These are phyloP conservation scores for Arabidopsis hybrid DNA, from an alignment of 441 rosid species.

Conservation along the genomic window DNA sequence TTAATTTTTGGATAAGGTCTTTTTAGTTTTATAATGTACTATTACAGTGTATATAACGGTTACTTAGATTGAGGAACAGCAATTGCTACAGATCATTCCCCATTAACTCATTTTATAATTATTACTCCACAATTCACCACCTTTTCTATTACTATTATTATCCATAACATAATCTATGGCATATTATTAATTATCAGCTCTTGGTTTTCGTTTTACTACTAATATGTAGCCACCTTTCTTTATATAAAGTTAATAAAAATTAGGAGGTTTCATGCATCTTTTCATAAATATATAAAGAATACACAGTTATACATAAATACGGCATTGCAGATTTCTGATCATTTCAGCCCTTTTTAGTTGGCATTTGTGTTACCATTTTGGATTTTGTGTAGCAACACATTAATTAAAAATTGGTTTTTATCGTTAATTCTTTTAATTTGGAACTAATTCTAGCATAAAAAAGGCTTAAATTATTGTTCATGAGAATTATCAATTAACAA, in stretches of 20 bases:
- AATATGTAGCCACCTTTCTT: slow-evolving; percentile 30
- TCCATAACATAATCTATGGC: slow-evolving; percentile 27
- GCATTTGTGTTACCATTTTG: slow-evolving; percentile 37
- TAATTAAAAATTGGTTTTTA: background rate
- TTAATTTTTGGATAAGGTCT: slow-evolving; percentile 31
- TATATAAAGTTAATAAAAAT: slow-evolving; percentile 17
- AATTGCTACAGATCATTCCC: slow-evolving; percentile 42
- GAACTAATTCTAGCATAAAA: background rate
- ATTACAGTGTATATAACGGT: slow-evolving; percentile 24
- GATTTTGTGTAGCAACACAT: slow-evolving; percentile 26
- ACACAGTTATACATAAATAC: slow-evolving; percentile 1
- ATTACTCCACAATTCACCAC: slow-evolving; percentile 31
- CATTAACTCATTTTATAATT: slow-evolving; percentile 26
- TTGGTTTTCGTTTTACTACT: background rate
- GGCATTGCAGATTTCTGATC: background rate
- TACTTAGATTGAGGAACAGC: slow-evolving; percentile 43
- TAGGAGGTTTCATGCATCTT: slow-evolving; percentile 31
- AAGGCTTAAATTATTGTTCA: slow-evolving; percentile 10
- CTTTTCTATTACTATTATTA: slow-evolving; percentile 35
- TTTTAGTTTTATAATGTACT: slow-evolving; percentile 28
- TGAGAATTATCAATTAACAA: slow-evolving; percentile 2
- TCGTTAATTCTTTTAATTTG: background rate
- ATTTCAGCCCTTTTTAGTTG: slow-evolving; percentile 40
- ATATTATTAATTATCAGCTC: slow-evolving; percentile 22
- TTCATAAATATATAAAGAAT: background rate